phyloP scores from a whole-genome alignment of 371 early-diverging fungal species.

The Mucor irregularis region DNA sequence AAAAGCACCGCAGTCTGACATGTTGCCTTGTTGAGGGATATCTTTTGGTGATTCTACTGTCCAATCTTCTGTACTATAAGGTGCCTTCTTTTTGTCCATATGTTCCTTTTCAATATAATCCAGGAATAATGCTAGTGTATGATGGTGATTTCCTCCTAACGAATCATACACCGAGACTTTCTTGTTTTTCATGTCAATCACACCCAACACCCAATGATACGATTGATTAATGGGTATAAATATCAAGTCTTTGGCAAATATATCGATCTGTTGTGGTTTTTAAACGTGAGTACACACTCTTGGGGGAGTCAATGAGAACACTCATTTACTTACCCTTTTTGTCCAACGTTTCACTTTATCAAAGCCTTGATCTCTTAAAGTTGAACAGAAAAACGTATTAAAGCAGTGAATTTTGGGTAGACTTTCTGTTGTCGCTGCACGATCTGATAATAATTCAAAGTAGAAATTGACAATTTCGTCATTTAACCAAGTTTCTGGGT shows the following conservation, averaged over 20 bases:
- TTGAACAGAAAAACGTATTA: slow-evolving; percentile 88
- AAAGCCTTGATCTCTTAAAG: slow-evolving; percentile 71
- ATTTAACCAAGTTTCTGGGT: slow-evolving; percentile 86
- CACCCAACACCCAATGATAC: slow-evolving; percentile 89
- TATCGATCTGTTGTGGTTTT: slow-evolving; percentile 52
- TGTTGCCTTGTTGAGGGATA: slow-evolving; percentile 87
- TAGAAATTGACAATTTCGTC: slow-evolving; percentile 95
- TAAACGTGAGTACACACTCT: too few species aligned
- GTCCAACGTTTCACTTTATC: slow-evolving; percentile 83
- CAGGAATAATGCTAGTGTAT: slow-evolving; percentile 57
- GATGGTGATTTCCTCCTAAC: slow-evolving; percentile 63
- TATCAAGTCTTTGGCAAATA: slow-evolving; percentile 80
- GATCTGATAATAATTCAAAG: slow-evolving; percentile 71
- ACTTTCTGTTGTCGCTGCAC: slow-evolving; percentile 43
- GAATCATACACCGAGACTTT: slow-evolving; percentile 86
- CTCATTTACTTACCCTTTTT: slow-evolving; percentile 51
- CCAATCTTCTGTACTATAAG: slow-evolving; percentile 74
- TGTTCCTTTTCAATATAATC: slow-evolving; percentile 73
- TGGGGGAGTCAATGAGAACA: too few species aligned
- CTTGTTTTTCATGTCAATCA: slow-evolving; percentile 74
- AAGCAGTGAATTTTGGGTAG: slow-evolving; percentile 77
- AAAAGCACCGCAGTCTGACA: slow-evolving; percentile 98
- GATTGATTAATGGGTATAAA: slow-evolving; percentile 88
- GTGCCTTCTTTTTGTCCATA: slow-evolving; percentile 67
- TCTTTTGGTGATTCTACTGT: slow-evolving; percentile 62